Percentiles rank a stretch among this genome's conserved stretches.
Conservation (phyloP, 768 basidiomycete genomes). For the Tricholoma flavovirens region DNA sequence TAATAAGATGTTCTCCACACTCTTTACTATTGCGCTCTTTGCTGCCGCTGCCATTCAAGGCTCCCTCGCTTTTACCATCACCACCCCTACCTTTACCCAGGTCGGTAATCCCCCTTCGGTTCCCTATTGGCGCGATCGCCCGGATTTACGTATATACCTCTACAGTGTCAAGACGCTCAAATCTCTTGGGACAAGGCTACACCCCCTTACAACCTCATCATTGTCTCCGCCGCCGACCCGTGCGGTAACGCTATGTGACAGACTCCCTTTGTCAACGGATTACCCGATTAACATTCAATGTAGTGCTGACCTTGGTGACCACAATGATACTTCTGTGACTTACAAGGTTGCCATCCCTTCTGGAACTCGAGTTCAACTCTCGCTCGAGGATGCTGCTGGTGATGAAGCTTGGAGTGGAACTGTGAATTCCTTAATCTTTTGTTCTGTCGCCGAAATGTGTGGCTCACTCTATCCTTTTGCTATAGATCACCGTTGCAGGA, state of each 20-base stretch:
- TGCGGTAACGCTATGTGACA: slow-evolving; percentile 61
- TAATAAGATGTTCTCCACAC: slow-evolving; percentile 70
- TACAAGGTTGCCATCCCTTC: slow-evolving; percentile 45
- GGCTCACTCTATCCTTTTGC: slow-evolving; percentile 3
- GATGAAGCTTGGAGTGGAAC: slow-evolving; percentile 63
- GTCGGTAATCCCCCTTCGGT: slow-evolving; percentile 29
- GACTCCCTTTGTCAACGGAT: not conserved
- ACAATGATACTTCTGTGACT: slow-evolving; percentile 33
- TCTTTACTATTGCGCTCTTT: slow-evolving; percentile 72
- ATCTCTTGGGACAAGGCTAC: slow-evolving; percentile 47
- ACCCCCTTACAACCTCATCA: slow-evolving; percentile 53
- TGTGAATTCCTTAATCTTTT: slow-evolving; percentile 34
- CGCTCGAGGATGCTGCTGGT: slow-evolving; percentile 43
- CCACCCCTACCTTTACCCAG: slow-evolving; percentile 47
- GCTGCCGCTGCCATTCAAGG: slow-evolving; percentile 45
- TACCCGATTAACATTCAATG: slow-evolving; percentile 1
- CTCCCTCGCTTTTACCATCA: slow-evolving; percentile 51
- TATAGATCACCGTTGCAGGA: slow-evolving; percentile 33
- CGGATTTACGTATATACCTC: slow-evolving; percentile 6
- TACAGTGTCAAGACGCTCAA: slow-evolving; percentile 46
- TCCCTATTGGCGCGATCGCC: not conserved
- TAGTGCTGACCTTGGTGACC: slow-evolving; percentile 59
- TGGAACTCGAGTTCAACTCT: slow-evolving; percentile 45
- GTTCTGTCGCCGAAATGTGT: slow-evolving; percentile 5
- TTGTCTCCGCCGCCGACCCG: slow-evolving; percentile 45